Percentiles rank a stretch among this genome's conserved stretches.
Conservation (phyloP, 306 rosid genomes). For the Sicyos edulis region DNA sequence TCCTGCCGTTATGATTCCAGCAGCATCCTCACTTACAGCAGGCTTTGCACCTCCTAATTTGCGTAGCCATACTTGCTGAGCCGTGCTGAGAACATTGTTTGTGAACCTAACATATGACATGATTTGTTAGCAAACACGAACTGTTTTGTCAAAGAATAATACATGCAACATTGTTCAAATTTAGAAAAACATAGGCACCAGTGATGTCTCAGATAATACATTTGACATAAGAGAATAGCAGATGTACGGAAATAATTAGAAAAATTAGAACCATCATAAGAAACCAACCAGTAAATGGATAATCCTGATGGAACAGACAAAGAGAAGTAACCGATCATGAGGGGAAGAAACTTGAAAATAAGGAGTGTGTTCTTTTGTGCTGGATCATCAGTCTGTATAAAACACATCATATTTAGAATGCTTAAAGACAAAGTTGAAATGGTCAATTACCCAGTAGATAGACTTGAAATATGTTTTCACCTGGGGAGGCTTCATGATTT, state of each 20-base stretch:
- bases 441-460: constrained; percentile 14
- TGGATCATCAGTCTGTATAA: constrained; percentile 88
- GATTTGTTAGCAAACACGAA: neutral
- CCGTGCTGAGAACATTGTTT: constrained; percentile 91
- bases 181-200: neutral
- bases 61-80: constrained; percentile 98
- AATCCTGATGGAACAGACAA: constrained; percentile 96
- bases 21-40: constrained; percentile 57
- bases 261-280: constrained; percentile 17
- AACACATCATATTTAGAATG: constrained; percentile 23
- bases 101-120: constrained; percentile 52
- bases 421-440: constrained; percentile 20
- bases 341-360: constrained; percentile 92
- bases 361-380: constrained; percentile 83
- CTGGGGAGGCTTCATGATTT: constrained; percentile 98
- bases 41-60: constrained; percentile 95
- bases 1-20: constrained; percentile 95
- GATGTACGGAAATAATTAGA: neutral
- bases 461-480: constrained; percentile 34
- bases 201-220: neutral
- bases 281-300: constrained; percentile 96
- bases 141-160: neutral
- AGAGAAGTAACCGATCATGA: constrained; percentile 98
- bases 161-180: neutral
- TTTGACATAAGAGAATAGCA: neutral